phyloP scores from a whole-genome alignment of 768 basidiomycete genomes.

The Boletales sp. region DNA sequence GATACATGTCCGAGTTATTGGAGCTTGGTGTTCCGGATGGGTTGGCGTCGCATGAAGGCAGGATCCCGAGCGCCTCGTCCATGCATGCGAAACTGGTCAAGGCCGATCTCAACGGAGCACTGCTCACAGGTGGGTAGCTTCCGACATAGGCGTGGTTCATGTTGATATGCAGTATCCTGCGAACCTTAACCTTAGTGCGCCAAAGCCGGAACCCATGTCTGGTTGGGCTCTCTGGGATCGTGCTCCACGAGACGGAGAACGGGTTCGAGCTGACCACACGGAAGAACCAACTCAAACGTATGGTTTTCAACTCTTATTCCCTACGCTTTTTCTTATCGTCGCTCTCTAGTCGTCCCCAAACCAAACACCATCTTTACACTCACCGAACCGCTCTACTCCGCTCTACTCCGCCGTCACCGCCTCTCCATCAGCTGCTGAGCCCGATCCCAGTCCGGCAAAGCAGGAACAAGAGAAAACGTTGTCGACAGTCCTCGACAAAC shows the following conservation, averaged over 20 bases:
- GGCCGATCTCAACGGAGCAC: conserved; percentile 83
- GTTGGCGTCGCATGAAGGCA: conserved; percentile 17
- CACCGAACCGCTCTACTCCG: conserved; percentile 70
- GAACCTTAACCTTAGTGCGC: conserved; percentile 45
- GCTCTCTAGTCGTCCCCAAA: conserved; percentile 67
- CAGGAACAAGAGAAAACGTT: background rate
- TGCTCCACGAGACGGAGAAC: conserved; percentile 87
- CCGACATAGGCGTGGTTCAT: too few species aligned
- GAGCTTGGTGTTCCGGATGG: conserved; percentile 40
- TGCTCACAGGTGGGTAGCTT: conserved; percentile 56
- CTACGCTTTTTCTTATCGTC: background rate
- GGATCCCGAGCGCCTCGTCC: conserved; percentile 50
- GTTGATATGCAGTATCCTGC: background rate
- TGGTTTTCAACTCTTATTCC: conserved; percentile 7
- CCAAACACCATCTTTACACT: conserved; percentile 70
- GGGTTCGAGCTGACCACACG: conserved; percentile 79
- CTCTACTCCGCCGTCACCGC: conserved; percentile 52
- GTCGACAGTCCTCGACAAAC: conserved; percentile 56
- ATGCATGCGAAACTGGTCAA: conserved; percentile 87
- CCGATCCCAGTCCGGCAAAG: background rate
- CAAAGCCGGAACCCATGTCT: conserved; percentile 75
- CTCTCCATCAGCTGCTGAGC: conserved; percentile 24
- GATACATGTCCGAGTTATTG: conserved; percentile 85
- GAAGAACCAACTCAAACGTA: conserved; percentile 67
- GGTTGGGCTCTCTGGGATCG: conserved; percentile 73